A percentile compares a stretch with the other conserved stretches of the same genome.
phyloP scores from a whole-genome alignment of 2,329 filamentous ascomycete species.

The Sarocladium oryzae region DNA sequence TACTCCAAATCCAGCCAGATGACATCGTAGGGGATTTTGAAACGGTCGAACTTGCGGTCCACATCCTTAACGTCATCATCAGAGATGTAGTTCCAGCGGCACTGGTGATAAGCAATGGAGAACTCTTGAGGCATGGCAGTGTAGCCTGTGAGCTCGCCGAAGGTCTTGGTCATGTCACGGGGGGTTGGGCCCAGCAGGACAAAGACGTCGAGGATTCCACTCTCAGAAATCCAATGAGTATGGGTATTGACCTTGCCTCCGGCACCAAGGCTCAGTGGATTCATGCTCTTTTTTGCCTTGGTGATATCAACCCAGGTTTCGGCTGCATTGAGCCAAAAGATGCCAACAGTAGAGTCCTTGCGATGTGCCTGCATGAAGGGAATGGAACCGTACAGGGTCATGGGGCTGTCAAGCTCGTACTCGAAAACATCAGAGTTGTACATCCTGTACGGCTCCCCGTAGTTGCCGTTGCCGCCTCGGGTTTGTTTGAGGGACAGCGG shows the following conservation, averaged over 20 bases:
- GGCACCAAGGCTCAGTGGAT: conserved; percentile 70
- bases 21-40: conserved; percentile 92
- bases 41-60: conserved; percentile 91
- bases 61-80: conserved; percentile 97
- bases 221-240: conserved; percentile 96
- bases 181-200: conserved; percentile 88
- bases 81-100: conserved; percentile 97
- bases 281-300: conserved; percentile 67
- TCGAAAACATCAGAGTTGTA: conserved; percentile 98
- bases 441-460: conserved; percentile 83
- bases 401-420: conserved; percentile 93
- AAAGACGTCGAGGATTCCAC: conserved; percentile 84
- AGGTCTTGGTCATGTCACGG: conserved; percentile 71
- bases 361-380: conserved; percentile 97
- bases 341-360: conserved; percentile 85
- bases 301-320: conserved; percentile 97
- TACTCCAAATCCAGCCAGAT: conserved; percentile 99
- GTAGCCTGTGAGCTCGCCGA: conserved; percentile 84
- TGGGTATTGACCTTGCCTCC: conserved; percentile 67
- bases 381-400: conserved; percentile 97
- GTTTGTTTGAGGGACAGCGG: conserved; percentile 86
- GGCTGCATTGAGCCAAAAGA: conserved; percentile 96
- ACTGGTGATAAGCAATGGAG: conserved; percentile 90
- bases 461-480: conserved; percentile 77
- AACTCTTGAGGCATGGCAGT: conserved; percentile 90